Percentiles rank a stretch among this genome's conserved stretches.
These are phyloP conservation scores for Hericium erinaceus DNA, from an alignment of 768 basidiomycete species.

Conservation along the genomic window DNA sequence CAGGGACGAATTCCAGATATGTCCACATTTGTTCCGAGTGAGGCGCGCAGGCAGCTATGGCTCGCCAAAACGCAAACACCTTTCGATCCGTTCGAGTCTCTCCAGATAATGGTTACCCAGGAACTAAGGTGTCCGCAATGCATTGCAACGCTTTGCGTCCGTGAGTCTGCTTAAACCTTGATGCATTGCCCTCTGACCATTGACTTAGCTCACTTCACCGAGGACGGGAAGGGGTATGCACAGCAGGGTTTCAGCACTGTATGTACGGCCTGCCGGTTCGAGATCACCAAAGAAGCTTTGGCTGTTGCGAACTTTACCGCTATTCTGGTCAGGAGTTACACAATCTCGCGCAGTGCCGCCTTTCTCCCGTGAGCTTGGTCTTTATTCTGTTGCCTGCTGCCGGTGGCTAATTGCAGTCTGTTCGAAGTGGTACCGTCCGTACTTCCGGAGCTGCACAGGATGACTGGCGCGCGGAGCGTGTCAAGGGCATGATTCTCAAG, in stretches of 20 bases:
- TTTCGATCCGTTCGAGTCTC: constrained; percentile 28
- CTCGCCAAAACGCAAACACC: constrained; percentile 10
- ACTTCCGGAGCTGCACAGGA: background rate
- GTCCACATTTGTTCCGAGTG: constrained; percentile 2
- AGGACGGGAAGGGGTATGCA: constrained; percentile 35
- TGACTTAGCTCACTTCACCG: constrained; percentile 29
- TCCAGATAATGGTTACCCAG: constrained; percentile 14
- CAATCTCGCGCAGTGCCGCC: background rate
- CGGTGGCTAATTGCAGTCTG: background rate
- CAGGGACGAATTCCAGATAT: constrained; percentile 12
- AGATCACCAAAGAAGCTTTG: constrained; percentile 32
- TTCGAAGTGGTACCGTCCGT: background rate
- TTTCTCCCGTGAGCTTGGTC: constrained; percentile 24
- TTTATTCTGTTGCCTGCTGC: background rate
- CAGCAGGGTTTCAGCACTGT: constrained; percentile 28
- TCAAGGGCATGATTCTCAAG: background rate
- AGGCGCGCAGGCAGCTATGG: constrained; percentile 7
- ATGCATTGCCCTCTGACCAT: background rate
- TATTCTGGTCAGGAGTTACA: constrained; percentile 21
- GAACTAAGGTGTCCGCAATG: constrained; percentile 28
- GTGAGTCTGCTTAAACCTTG: constrained; percentile 17
- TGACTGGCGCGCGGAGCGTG: background rate
- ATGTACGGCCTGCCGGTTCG: constrained; percentile 29
- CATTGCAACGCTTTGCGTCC: constrained; percentile 16
- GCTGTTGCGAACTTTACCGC: constrained; percentile 32